Evolutionary conservation across 495 filamentous ascomycete genomes (phyloP).

Genomic region (Jackrogersella multiformis): DNA sequence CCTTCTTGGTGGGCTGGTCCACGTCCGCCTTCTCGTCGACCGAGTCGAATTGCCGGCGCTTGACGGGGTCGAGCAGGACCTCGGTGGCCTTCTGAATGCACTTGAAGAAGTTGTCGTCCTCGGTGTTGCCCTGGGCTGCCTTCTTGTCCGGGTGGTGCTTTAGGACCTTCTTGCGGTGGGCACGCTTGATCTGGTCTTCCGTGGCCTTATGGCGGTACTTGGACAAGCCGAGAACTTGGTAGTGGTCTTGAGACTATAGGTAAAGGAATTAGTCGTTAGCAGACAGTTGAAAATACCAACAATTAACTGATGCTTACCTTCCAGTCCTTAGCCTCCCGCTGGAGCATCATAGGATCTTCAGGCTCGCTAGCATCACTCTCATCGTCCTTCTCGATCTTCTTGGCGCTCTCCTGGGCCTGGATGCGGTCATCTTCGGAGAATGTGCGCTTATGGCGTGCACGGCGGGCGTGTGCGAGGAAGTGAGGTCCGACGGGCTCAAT

Average conservation of each 20-base stretch:
- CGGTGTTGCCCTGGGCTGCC: conserved; percentile 83
- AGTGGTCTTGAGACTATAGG: conserved; percentile 89
- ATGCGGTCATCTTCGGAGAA: conserved; percentile 99
- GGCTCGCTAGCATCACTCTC: conserved; percentile 89
- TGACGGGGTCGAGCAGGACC: conserved; percentile 87
- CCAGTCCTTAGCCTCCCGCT: conserved; percentile 97
- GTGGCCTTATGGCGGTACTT: conserved; percentile 92
- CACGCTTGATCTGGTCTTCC: conserved; percentile 97
- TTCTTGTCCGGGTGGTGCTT: conserved; percentile 99
- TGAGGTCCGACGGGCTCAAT: conserved; percentile 96
- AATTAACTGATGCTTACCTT: conserved; percentile 67
- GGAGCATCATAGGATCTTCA: conserved; percentile 89
- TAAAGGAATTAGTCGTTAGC: conserved; percentile 39
- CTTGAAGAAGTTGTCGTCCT: conserved; percentile 99
- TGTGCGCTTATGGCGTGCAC: conserved; percentile 94
- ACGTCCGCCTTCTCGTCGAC: conserved; percentile 93
- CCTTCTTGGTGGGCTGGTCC: conserved; percentile 91
- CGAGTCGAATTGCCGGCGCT: conserved; percentile 94
- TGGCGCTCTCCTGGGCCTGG: conserved; percentile 90
- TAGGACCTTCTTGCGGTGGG: conserved; percentile 99
- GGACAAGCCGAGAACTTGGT: conserved; percentile 91
- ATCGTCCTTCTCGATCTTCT: conserved; percentile 94
- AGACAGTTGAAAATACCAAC: background rate
- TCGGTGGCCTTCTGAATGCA: conserved; percentile 99
- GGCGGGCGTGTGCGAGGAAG: conserved; percentile 95